These are phyloP conservation scores for Quercus engelmannii DNA, from an alignment of 306 rosid genomes.

Conservation along the genomic window DNA sequence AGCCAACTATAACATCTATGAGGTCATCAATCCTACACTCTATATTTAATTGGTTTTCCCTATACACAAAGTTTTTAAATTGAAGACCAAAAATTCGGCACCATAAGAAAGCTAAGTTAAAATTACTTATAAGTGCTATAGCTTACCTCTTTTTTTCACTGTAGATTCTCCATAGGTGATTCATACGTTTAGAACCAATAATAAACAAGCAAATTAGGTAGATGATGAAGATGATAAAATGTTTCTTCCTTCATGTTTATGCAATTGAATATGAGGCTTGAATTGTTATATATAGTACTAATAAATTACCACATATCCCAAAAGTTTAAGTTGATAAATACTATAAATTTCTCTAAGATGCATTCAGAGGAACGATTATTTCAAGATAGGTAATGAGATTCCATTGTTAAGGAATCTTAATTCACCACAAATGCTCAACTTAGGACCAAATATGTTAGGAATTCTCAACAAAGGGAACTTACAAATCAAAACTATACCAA, in stretches of 20 bases:
- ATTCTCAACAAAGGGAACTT: not conserved
- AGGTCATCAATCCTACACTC: not conserved
- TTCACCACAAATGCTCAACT: not conserved
- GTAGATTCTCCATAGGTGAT: not conserved
- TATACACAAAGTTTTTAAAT: not conserved
- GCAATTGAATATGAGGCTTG: not conserved
- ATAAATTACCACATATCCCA: not conserved
- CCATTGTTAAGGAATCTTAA: not conserved
- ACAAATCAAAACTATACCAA: not conserved
- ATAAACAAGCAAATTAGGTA: not conserved
- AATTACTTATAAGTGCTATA: not conserved
- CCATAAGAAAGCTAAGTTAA: not conserved
- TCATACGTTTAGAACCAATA: not conserved
- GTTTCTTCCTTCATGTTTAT: not conserved
- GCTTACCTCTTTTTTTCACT: not conserved
- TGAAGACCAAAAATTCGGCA: not conserved
- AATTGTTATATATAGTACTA: not conserved
- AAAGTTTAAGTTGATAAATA: not conserved
- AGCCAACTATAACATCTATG: not conserved
- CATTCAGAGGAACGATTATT: not conserved
- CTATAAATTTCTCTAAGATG: not conserved
- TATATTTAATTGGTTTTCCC: not conserved
- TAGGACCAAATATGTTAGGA: not conserved
- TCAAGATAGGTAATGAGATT: not conserved
- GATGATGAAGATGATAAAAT: not conserved